These are phyloP conservation scores for Plasmodium cynomolgi DNA, from an alignment of 169 alveolate genomes.

Conservation along the genomic window DNA sequence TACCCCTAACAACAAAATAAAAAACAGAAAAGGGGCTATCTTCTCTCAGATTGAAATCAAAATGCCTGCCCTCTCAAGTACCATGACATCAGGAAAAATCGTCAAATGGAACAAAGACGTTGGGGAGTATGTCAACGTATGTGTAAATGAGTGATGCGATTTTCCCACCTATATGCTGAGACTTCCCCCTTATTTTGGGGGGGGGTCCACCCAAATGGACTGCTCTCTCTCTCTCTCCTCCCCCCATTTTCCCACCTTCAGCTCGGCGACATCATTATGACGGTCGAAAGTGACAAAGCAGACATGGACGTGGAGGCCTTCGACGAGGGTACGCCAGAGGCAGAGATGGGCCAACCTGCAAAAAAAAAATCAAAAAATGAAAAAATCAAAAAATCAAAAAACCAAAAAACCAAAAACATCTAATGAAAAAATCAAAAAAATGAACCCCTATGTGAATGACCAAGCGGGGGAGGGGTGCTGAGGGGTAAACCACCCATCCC, in stretches of 20 bases:
- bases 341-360: neutral
- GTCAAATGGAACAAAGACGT: slow-evolving; percentile 82
- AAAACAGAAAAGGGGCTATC: slow-evolving; percentile 17
- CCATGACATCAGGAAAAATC: slow-evolving; percentile 85
- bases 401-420: no score
- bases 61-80: slow-evolving; percentile 84
- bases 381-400: no score
- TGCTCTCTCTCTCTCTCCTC: neutral
- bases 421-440: no score
- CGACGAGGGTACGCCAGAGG: slow-evolving; percentile 68
- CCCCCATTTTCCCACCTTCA: slow-evolving; percentile 6
- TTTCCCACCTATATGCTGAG: neutral
- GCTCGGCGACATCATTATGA: slow-evolving; percentile 79
- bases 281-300: slow-evolving; percentile 81
- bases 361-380: no score
- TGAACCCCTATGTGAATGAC: neutral
- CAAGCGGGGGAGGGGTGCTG: neutral
- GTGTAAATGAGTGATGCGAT: neutral
- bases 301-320: slow-evolving; percentile 83
- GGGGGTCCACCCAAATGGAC: neutral
- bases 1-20: neutral
- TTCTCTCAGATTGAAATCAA: slow-evolving; percentile 46
- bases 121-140: slow-evolving; percentile 80
- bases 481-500: neutral
- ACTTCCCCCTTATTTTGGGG: neutral